These are phyloP conservation scores for Cardamine chenopodiifolia DNA, from an alignment of 345 rosid species.

Conservation along the genomic window DNA sequence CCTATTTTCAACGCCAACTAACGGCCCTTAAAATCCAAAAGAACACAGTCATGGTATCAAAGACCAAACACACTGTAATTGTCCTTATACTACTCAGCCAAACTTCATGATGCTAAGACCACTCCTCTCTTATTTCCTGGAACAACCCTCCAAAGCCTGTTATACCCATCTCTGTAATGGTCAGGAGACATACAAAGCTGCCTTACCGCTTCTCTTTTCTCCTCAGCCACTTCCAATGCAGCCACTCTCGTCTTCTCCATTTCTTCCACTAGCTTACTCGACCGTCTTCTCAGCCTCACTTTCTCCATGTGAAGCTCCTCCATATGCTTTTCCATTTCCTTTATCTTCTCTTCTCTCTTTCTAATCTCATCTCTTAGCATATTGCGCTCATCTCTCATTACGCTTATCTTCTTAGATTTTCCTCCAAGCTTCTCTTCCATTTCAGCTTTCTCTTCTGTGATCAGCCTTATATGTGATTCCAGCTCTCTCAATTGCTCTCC, in stretches of 20 bases:
- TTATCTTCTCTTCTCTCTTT: slow-evolving; percentile 46
- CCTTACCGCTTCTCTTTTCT: slow-evolving; percentile 74
- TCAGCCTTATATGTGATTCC: slow-evolving; percentile 61
- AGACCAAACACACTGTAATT: slow-evolving; percentile 13
- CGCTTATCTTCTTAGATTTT: slow-evolving; percentile 44
- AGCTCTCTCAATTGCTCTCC: slow-evolving; percentile 59
- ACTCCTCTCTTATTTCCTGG: slow-evolving; percentile 38
- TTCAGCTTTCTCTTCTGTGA: slow-evolving; percentile 52
- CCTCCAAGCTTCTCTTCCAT: slow-evolving; percentile 45
- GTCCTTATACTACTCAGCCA: neutral
- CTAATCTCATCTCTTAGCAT: slow-evolving; percentile 46
- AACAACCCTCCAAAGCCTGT: slow-evolving; percentile 53
- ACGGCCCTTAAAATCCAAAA: neutral
- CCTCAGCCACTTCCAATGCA: slow-evolving; percentile 60
- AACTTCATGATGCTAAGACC: slow-evolving; percentile 22
- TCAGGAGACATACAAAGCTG: slow-evolving; percentile 73
- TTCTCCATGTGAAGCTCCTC: slow-evolving; percentile 57
- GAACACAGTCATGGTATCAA: neutral
- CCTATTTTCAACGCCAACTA: neutral
- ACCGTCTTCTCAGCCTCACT: slow-evolving; percentile 49
- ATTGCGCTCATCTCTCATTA: slow-evolving; percentile 50
- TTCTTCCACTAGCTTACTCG: slow-evolving; percentile 53
- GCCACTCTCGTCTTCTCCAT: slow-evolving; percentile 49
- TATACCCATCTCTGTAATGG: slow-evolving; percentile 57
- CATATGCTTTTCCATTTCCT: slow-evolving; percentile 54